Conservation (phyloP, 805 yeast species). For the Wickerhamiella cacticola region DNA sequence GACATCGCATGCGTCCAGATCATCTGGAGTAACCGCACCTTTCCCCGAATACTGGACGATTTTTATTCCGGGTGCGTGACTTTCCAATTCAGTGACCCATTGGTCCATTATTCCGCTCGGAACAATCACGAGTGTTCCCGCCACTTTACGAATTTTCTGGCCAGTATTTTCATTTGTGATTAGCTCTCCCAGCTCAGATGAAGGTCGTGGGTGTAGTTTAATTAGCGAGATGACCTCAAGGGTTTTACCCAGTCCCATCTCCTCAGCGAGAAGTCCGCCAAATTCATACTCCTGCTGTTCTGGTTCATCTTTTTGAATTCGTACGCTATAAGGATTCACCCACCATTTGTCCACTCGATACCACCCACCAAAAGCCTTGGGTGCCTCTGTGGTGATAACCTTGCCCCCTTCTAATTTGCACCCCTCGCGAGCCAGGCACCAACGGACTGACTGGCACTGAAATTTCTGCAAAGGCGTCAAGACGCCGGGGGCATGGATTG, state of each 20-base stretch:
- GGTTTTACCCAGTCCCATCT: constrained; percentile 96
- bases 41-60: constrained; percentile 57
- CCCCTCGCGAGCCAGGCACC: constrained; percentile 31
- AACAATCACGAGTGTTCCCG: constrained; percentile 70
- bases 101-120: constrained; percentile 77
- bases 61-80: constrained; percentile 48
- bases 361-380: constrained; percentile 19
- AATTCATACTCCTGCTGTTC: constrained; percentile 7
- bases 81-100: constrained; percentile 65
- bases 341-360: constrained; percentile 19
- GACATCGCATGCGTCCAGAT: constrained; percentile 53
- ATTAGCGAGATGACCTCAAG: constrained; percentile 66
- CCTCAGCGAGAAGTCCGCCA: constrained; percentile 72
- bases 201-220: constrained; percentile 45
- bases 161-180: constrained; percentile 32
- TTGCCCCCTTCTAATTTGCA: constrained; percentile 18
- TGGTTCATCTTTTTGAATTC: constrained; percentile 1
- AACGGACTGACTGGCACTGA: constrained; percentile 30
- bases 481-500: constrained; percentile 7
- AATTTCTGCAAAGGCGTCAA: constrained; percentile 23
- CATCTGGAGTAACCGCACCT: constrained; percentile 35
- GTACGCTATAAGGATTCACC: constrained; percentile 24
- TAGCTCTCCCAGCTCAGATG: neutral
- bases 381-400: constrained; percentile 20
- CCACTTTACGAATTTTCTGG: constrained; percentile 39